Evolutionary conservation across 306 rosid species (phyloP), one percentile per base, ranked within the genome.

Genomic region (Arachis hypogaea): DNA sequence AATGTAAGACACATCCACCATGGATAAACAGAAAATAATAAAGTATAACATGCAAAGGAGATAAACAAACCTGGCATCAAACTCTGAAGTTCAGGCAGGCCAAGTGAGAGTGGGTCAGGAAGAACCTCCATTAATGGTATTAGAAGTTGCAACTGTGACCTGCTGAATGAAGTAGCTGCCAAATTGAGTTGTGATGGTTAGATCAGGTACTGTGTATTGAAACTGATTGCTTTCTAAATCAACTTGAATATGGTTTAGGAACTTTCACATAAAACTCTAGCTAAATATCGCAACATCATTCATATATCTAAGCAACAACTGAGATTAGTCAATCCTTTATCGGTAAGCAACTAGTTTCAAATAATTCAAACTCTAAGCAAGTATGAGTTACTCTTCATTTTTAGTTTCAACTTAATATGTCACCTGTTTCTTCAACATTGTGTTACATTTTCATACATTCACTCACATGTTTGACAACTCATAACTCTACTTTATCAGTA

Each of bases 101-200:
- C 71, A 74, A 78, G 78, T 77, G 85, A 77, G 81, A 82, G 75
- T 41, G 85, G 76, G 63, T 62, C 80, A 7, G 95, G 93, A 65
- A 82, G 58, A 80, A 85, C 65, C 50, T 92, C 91, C 85, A 91
- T 78, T 40, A 89, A 63, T 68, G 93, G 83, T 59, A 80, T 63
- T 41, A 94, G 58, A 16, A 73, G 81, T 73, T 78, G 90, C 71
- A 85, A 71, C 44, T 77, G 91, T 22, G 97, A 91, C 83, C 83
- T 83, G 74, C 80, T 61, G 84, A 89, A 92, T 12, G 92, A 92
- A 16, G 97, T 89, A 75, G 90, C 97, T 94, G 80, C 82, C 69
- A 68, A 76, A 75, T 75, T 70, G 88, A 55, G 47, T 51, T 68
- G 52, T 38, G 74, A 50, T 4, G 58, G 77, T 75, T 45, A 68